A percentile compares a stretch with the other conserved stretches of the same genome.
phyloP scores from a whole-genome alignment of 257 asterid genomes.

The Rauvolfia tetraphylla region DNA sequence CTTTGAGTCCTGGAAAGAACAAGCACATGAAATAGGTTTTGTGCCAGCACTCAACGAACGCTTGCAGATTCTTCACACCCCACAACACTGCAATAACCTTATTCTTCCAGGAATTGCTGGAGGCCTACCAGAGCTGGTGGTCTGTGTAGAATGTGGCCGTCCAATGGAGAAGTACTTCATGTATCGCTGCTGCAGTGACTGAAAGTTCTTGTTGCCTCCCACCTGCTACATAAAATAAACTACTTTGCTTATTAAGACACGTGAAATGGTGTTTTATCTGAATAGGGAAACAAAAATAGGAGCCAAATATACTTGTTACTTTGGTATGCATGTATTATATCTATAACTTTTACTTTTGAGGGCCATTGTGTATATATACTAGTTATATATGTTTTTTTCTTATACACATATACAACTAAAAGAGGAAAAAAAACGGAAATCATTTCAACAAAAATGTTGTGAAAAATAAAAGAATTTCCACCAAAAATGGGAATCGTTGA shows the following conservation, averaged over 20 bases:
- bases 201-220: constrained; percentile 10
- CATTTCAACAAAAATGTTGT: too few species aligned
- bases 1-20: constrained; percentile 45
- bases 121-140: constrained; percentile 66
- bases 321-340: too few species aligned
- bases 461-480: too few species aligned
- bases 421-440: too few species aligned
- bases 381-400: too few species aligned
- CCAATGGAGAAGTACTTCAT: constrained; percentile 75
- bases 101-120: constrained; percentile 65
- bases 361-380: too few species aligned
- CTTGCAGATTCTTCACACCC: constrained; percentile 41
- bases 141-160: constrained; percentile 66
- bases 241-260: neutral
- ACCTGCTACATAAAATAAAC: neutral
- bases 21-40: constrained; percentile 43
- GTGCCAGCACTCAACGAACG: constrained; percentile 48
- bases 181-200: constrained; percentile 82
- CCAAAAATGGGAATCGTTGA: too few species aligned
- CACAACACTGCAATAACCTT: constrained; percentile 65
- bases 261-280: neutral
- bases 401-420: too few species aligned
- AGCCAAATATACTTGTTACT: too few species aligned
- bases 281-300: too few species aligned
- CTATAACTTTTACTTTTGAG: too few species aligned